Conservation (phyloP, 345 rosid genomes). For the Zanthoxylum bungeanum region DNA sequence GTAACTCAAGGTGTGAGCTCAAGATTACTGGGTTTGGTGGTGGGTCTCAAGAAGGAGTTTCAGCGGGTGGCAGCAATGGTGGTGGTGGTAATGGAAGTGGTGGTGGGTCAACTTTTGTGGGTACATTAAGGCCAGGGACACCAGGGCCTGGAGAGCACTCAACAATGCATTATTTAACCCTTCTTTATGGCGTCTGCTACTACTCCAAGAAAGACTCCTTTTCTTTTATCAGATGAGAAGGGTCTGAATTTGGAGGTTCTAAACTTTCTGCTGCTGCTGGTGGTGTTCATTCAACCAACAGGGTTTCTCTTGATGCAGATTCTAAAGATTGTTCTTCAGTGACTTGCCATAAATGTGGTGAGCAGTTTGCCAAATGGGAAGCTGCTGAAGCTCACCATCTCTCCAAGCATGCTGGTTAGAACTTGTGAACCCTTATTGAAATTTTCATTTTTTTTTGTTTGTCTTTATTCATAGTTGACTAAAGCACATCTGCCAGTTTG, state of each 20-base stretch:
- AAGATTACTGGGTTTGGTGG: constrained; percentile 86
- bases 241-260: constrained; percentile 39
- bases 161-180: constrained; percentile 72
- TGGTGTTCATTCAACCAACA: constrained; percentile 42
- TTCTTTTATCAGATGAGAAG: constrained; percentile 46
- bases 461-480: background rate
- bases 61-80: constrained; percentile 19
- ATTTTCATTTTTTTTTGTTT: background rate
- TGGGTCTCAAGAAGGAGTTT: too few species aligned
- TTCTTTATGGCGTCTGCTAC: constrained; percentile 49
- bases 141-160: constrained; percentile 71
- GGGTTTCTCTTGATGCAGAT: constrained; percentile 62
- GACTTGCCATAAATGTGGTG: constrained; percentile 98
- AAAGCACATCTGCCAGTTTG: constrained; percentile 8
- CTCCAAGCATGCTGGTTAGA: constrained; percentile 92
- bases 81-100: too few species aligned
- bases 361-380: constrained; percentile 86
- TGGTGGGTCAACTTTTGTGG: constrained; percentile 71
- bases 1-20: constrained; percentile 92
- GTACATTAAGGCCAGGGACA: constrained; percentile 87
- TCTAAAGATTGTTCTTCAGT: too few species aligned
- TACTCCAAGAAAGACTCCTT: constrained; percentile 55
- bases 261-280: constrained; percentile 27
- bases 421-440: background rate
- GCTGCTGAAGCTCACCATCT: constrained; percentile 99